These are phyloP conservation scores for Tripterygium wilfordii DNA, from an alignment of 177 flowering plant species.

Conservation along the genomic window DNA sequence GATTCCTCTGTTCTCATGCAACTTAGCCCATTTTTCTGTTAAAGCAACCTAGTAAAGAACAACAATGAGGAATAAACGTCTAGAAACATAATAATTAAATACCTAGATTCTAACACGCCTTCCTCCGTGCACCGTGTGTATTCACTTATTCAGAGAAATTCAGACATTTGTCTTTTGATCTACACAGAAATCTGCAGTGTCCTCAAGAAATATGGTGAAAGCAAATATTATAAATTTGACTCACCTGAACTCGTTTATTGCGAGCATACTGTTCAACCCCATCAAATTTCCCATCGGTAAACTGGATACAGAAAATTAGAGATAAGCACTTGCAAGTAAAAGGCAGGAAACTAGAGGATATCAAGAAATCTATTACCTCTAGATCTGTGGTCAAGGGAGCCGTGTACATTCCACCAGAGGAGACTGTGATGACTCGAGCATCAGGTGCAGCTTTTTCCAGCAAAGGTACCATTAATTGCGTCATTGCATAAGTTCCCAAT, in stretches of 20 bases:
- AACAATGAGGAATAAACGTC: background rate
- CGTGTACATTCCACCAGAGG: conserved; percentile 96
- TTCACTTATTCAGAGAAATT: no score
- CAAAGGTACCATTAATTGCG: conserved; percentile 77
- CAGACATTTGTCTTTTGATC: no score
- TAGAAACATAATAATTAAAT: background rate
- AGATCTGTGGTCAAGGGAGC: conserved; percentile 67
- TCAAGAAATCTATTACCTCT: conserved; percentile 39
- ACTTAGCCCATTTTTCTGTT: conserved; percentile 86
- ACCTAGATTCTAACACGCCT: no score
- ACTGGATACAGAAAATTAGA: conserved; percentile 37
- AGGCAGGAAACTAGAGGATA: background rate
- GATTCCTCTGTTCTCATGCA: conserved; percentile 59
- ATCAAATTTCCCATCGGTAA: conserved; percentile 47
- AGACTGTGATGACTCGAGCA: conserved; percentile 88
- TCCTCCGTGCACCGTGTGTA: no score
- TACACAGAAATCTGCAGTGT: no score
- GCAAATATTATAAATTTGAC: conserved; percentile 4
- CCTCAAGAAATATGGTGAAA: background rate
- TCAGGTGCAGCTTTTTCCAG: conserved; percentile 87
- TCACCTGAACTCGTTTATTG: conserved; percentile 93
- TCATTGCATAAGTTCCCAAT: conserved; percentile 69
- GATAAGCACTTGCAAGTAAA: background rate
- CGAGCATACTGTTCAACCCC: conserved; percentile 79
- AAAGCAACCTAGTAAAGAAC: conserved; percentile 64